These are phyloP conservation scores for Boehmeria nivea DNA, from an alignment of 306 rosid genomes.

Conservation along the genomic window DNA sequence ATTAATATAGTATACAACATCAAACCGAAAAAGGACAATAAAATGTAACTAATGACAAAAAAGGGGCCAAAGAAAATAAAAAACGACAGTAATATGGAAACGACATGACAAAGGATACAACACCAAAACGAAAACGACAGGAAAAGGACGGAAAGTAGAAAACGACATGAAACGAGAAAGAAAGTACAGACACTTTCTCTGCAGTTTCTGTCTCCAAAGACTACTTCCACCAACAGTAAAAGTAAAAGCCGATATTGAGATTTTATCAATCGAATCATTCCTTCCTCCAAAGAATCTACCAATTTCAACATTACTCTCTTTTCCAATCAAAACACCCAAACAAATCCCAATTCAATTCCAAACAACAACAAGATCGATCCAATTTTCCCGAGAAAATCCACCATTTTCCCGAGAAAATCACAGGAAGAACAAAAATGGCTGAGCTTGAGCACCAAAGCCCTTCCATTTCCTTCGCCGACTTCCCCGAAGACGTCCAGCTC, in stretches of 20 bases:
- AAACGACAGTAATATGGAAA: too few relatives aligned
- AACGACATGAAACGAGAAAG: too few relatives aligned
- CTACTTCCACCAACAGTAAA: not conserved
- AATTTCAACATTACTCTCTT: not conserved
- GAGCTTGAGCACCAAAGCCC: conserved; percentile 13
- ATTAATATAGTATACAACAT: too few relatives aligned
- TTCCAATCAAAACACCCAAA: not conserved
- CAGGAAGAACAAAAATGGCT: conserved; percentile 28
- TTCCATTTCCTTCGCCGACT: conserved; percentile 51
- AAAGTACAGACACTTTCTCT: too few relatives aligned
- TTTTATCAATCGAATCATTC: conserved; percentile 28
- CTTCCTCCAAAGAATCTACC: conserved; percentile 27
- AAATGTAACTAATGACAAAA: too few relatives aligned
- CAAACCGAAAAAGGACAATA: too few relatives aligned
- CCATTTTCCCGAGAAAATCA: not conserved
- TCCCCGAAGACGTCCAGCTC: conserved; percentile 82
- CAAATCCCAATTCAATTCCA: not conserved
- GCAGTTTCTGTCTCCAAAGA: not conserved
- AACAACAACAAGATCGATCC: not conserved
- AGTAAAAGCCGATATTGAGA: too few relatives aligned
- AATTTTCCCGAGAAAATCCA: conserved; percentile 2
- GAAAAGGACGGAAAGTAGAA: too few relatives aligned
- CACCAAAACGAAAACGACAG: too few relatives aligned
- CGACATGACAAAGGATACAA: too few relatives aligned
- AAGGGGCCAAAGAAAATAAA: too few relatives aligned